Base-by-base conservation (phyloP, 2,329 filamentous ascomycete genomes). In the Truncatella angustata region DNA sequence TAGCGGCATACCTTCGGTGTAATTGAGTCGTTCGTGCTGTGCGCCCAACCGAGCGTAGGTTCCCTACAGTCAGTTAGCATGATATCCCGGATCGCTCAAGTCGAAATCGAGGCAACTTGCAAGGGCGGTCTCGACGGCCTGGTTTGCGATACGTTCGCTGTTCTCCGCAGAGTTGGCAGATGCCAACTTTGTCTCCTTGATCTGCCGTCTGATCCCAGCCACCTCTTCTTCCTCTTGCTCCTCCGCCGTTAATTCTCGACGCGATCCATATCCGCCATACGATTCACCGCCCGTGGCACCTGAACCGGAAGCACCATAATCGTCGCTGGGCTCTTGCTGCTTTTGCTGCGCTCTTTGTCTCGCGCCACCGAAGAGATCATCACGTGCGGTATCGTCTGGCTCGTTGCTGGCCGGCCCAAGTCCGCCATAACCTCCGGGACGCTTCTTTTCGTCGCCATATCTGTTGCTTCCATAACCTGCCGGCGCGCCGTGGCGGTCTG, bases 161-260 rank as follows among this genome's bases (percentile, higher is more conserved):
- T 90, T 90, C 50, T 85, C 77, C 10, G 86, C 87, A 11, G 53
- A 53, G 12, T 65, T 70, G 10, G 60, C 56, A 28, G 92, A 82
- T 64, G 90, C 85, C 58, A 91, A 82, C 68, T 93, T 93, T 64
- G 91, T 80, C 58, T 86, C 84, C 14, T 80, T 80, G 59, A 91
- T 90, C 63, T 95, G 82, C 59, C 86, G 78, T 68, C 91, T 91
- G 16, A 87, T 84, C 0, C 84, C 82, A 54, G 85, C 77, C 11
- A 92, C 81, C 54, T 94, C 86, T 57, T 86, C 71, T 73, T 81
- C 74, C 52, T 96, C 90, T 66, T 90, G 73, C 77, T 84, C 83
- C 60, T 97, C 91, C 1, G 86, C 90, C 0, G 90, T 96, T 58
- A 96, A 73, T 67, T 96, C 84, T 44, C 90, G 82, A 54, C 88